These are phyloP conservation scores for Kokia cookei DNA, from an alignment of 441 rosid genomes.

Conservation along the genomic window DNA sequence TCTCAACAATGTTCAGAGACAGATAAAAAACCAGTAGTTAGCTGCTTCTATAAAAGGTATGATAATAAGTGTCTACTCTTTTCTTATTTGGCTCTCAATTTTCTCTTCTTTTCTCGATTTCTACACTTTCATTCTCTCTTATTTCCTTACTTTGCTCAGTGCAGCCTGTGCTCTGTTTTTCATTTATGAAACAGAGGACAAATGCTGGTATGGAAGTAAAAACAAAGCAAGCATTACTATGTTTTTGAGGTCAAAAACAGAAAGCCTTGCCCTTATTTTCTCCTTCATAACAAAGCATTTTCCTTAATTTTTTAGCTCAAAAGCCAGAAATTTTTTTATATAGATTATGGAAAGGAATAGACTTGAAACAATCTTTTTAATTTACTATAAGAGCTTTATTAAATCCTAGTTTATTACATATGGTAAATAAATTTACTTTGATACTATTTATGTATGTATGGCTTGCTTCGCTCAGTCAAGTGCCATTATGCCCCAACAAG, in stretches of 20 bases:
- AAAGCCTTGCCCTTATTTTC: background rate
- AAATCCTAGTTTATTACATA: background rate
- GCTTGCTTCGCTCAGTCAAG: background rate
- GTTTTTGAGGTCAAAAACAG: background rate
- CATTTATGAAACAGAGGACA: background rate
- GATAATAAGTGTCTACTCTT: background rate
- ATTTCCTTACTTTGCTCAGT: background rate
- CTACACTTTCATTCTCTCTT: background rate
- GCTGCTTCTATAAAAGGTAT: background rate
- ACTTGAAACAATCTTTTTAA: background rate
- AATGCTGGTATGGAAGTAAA: background rate
- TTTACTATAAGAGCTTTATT: background rate
- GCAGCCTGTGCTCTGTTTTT: background rate
- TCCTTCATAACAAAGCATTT: background rate
- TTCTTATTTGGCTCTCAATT: background rate
- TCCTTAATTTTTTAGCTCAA: background rate
- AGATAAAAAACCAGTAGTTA: background rate
- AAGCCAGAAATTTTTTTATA: background rate
- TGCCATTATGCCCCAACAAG: slow-evolving; percentile 67
- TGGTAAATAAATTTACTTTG: background rate
- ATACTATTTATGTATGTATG: background rate
- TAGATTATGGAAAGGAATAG: background rate
- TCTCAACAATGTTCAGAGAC: background rate
- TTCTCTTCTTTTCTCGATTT: background rate
- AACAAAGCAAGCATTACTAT: background rate